Conservation (phyloP, 148 eudicot species). For the Oxyria digyna region DNA sequence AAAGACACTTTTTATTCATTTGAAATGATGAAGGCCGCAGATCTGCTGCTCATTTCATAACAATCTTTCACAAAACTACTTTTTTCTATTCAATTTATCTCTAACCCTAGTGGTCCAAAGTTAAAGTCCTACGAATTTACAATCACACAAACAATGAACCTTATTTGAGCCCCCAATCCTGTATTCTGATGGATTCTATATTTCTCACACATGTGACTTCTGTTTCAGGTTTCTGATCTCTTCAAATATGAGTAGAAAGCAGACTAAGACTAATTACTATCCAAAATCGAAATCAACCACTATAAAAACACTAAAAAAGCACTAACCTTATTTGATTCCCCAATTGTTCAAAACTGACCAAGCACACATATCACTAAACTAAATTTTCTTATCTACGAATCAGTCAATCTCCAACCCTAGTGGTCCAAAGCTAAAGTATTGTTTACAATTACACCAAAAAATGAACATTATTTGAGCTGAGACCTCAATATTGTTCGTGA, state of each 20-base stretch:
- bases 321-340: too few relatives aligned
- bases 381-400: background rate
- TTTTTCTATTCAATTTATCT: background rate
- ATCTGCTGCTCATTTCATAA: background rate
- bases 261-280: background rate
- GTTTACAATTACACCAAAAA: background rate
- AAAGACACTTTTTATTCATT: background rate
- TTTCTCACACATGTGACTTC: background rate
- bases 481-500: background rate
- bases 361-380: background rate
- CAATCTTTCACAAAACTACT: background rate
- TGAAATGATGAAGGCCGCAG: conserved; percentile 1
- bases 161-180: background rate
- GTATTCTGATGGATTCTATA: background rate
- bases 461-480: background rate
- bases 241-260: background rate
- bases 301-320: background rate
- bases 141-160: background rate
- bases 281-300: background rate
- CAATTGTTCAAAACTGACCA: background rate
- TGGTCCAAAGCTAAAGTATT: background rate
- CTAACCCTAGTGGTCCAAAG: conserved; percentile 1
- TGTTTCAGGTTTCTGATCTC: background rate
- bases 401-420: background rate
- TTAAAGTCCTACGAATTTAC: background rate